Evolutionary conservation across 257 asterid species (phyloP).

Genomic region (Lycium barbarum): DNA sequence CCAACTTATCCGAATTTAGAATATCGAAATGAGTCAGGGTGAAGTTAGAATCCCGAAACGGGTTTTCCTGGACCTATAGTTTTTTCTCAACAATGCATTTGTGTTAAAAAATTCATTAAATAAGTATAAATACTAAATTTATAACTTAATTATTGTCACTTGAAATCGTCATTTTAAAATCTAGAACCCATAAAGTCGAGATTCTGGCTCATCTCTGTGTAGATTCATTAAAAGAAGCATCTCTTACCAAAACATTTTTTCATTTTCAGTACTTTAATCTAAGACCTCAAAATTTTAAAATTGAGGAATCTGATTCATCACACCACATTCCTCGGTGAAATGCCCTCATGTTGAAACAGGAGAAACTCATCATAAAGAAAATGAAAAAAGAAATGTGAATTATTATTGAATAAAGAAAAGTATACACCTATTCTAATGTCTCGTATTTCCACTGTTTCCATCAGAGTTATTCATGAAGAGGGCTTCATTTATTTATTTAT

Average conservation of each 20-base stretch:
- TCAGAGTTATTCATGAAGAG: not conserved
- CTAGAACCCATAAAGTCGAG: too few species aligned
- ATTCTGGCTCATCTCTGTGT: too few species aligned
- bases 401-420: constrained; percentile 50
- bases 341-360: constrained; percentile 63
- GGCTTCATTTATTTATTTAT: not conserved
- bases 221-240: too few species aligned
- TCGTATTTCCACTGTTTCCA: constrained; percentile 21
- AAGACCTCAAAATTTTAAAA: not conserved
- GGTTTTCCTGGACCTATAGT: too few species aligned
- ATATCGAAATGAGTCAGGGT: too few species aligned
- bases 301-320: not conserved
- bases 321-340: constrained; percentile 28
- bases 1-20: not conserved
- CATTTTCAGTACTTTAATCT: not conserved
- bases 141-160: too few species aligned
- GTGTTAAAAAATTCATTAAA: too few species aligned
- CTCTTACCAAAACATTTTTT: too few species aligned
- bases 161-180: too few species aligned
- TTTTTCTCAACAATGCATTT: too few species aligned
- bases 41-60: too few species aligned
- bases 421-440: not conserved
- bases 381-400: constrained; percentile 38
- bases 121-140: too few species aligned
- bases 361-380: constrained; percentile 50